Evolutionary conservation across 2,329 filamentous ascomycete genomes (phyloP).

Genomic region (Fusarium nanum): DNA sequence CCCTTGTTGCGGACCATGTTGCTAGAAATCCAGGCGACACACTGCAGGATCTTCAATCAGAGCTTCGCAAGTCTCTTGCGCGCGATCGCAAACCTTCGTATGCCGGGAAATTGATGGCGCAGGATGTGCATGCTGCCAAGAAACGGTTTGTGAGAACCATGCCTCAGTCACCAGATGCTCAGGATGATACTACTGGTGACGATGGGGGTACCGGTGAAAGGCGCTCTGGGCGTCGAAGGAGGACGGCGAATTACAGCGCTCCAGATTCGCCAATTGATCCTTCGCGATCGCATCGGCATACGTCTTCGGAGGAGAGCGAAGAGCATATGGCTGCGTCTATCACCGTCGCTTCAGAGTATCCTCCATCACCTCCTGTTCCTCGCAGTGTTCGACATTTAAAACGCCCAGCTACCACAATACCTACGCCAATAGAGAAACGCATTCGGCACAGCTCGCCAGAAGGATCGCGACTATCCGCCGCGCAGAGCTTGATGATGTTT

Average conservation of each 20-base stretch:
- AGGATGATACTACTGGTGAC: slow-evolving; percentile 32
- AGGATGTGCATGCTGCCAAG: slow-evolving; percentile 47
- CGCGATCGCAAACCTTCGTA: slow-evolving; percentile 48
- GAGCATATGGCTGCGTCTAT: slow-evolving; percentile 45
- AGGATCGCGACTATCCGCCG: slow-evolving; percentile 45
- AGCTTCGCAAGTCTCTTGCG: slow-evolving; percentile 45
- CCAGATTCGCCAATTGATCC: slow-evolving; percentile 35
- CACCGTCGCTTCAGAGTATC: slow-evolving; percentile 44
- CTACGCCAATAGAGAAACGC: slow-evolving; percentile 41
- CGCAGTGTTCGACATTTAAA: slow-evolving; percentile 42
- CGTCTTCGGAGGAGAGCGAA: slow-evolving; percentile 42
- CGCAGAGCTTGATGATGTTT: slow-evolving; percentile 47
- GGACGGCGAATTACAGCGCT: slow-evolving; percentile 37
- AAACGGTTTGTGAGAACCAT: slow-evolving; percentile 44
- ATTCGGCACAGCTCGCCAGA: slow-evolving; percentile 44
- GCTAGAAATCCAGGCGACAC: slow-evolving; percentile 43
- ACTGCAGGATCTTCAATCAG: slow-evolving; percentile 43
- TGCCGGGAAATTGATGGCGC: slow-evolving; percentile 46
- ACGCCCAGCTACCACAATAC: slow-evolving; percentile 35
- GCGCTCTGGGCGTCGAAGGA: slow-evolving; percentile 39
- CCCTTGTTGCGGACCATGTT: slow-evolving; percentile 46
- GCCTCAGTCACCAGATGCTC: slow-evolving; percentile 41
- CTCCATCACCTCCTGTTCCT: slow-evolving; percentile 42
- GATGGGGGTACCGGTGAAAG: slow-evolving; percentile 37
- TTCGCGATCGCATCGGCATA: slow-evolving; percentile 32